phyloP scores from a whole-genome alignment of 805 yeast genomes.

The Sungouiella thailandica region DNA sequence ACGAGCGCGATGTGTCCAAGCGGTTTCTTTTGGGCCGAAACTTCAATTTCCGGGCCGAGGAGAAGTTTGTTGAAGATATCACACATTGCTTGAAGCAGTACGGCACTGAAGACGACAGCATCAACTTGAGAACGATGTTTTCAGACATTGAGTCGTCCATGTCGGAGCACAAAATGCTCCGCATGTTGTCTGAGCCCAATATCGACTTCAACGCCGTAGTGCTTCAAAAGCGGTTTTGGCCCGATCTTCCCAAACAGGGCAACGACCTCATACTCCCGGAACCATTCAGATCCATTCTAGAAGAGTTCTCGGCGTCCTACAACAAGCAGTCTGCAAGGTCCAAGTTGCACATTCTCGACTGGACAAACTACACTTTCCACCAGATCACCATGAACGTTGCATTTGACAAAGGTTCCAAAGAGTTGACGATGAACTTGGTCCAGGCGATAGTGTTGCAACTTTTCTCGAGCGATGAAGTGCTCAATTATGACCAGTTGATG shows the following conservation, averaged over 20 bases:
- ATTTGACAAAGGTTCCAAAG: slow-evolving; percentile 29
- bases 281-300: slow-evolving; percentile 14
- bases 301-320: slow-evolving; percentile 19
- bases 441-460: slow-evolving; percentile 39
- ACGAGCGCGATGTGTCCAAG: slow-evolving; percentile 33
- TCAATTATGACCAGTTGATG: slow-evolving; percentile 18
- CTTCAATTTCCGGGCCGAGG: slow-evolving; percentile 16
- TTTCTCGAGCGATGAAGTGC: slow-evolving; percentile 26
- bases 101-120: slow-evolving; percentile 29
- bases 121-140: slow-evolving; percentile 28
- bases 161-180: slow-evolving; percentile 9
- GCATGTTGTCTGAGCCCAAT: background rate
- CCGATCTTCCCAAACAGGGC: slow-evolving; percentile 28
- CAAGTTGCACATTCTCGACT: slow-evolving; percentile 29
- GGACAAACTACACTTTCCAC: slow-evolving; percentile 40
- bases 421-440: slow-evolving; percentile 35
- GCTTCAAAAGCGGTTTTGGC: slow-evolving; percentile 36
- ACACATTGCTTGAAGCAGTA: slow-evolving; percentile 21
- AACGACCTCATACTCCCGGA: slow-evolving; percentile 21
- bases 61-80: slow-evolving; percentile 20
- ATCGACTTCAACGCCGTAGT: slow-evolving; percentile 29
- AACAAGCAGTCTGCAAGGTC: slow-evolving; percentile 16
- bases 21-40: slow-evolving; percentile 27
- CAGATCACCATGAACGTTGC: slow-evolving; percentile 29
- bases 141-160: slow-evolving; percentile 25